Evolutionary conservation across 345 rosid species (phyloP).

Genomic region (Cardamine occulta): DNA sequence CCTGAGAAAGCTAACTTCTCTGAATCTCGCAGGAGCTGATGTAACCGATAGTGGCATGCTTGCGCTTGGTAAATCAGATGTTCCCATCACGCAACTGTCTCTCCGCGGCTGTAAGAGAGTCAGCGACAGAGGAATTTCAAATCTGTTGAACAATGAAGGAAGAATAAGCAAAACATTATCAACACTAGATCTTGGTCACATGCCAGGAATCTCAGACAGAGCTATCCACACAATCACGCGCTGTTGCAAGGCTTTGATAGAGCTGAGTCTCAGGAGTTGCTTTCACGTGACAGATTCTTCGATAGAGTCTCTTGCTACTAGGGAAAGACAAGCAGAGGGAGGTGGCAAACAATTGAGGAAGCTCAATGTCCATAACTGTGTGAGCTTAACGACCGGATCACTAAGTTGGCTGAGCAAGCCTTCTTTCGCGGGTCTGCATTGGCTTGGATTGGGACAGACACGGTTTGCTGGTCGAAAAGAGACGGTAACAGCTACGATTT

Average conservation of each 20-base stretch:
- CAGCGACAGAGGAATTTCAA: conserved; percentile 63
- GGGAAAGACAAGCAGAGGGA: conserved; percentile 41
- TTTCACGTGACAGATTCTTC: conserved; percentile 60
- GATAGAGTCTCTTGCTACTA: conserved; percentile 51
- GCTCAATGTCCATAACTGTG: conserved; percentile 67
- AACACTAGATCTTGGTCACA: conserved; percentile 62
- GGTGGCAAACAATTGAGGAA: conserved; percentile 50
- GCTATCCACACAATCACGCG: conserved; percentile 47
- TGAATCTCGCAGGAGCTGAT: conserved; percentile 69
- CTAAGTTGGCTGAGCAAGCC: conserved; percentile 51
- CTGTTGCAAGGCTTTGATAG: conserved; percentile 51
- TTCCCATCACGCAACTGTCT: conserved; percentile 54
- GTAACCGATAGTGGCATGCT: conserved; percentile 64
- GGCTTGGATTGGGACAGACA: conserved; percentile 61
- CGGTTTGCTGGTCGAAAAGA: conserved; percentile 42
- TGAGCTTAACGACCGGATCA: conserved; percentile 49
- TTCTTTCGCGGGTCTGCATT: conserved; percentile 55
- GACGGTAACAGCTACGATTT: conserved; percentile 33
- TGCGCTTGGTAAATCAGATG: conserved; percentile 50
- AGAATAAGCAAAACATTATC: conserved; percentile 51
- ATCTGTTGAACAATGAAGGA: conserved; percentile 56
- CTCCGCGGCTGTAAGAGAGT: conserved; percentile 74
- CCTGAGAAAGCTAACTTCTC: conserved; percentile 51
- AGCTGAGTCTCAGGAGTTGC: conserved; percentile 61
- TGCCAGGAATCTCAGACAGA: conserved; percentile 65